Base-by-base conservation (phyloP, 371 early-diverging fungal genomes). In the Apophysomyces variabilis region DNA sequence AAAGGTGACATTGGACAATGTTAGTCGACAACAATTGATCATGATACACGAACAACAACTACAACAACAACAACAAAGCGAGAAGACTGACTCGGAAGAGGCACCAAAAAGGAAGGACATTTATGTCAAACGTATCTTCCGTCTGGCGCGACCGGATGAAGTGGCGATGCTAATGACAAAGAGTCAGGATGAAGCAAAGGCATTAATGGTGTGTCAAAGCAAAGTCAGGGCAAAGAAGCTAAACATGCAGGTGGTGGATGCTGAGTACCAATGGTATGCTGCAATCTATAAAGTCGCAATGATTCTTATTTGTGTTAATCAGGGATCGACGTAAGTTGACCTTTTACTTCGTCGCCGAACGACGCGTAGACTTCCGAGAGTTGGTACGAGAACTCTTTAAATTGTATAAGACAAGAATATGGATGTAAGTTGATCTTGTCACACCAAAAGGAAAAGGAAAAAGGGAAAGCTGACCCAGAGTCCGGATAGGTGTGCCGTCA, bases 361-460 rank as follows among this genome's bases (percentile, higher is more conserved):
- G 91, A 61, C 89, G 99, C 50, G 94, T 99, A 59, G 99, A 99
- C 79, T 99, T 99, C 78, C 89, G 99, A 60, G 99, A 99, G 71
- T 87, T 99, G 38, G 99, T 99, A 62, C 90, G 97, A 44, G 99
- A 99, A 58, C 84, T 99, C 57, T 99, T 99, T 85, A 98, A 98
- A 79, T 90, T 95, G 44, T 99, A 98, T 85, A 99, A 99, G 84
- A 98, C 98, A 7, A 91, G 99, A 58, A 99, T 99, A 69, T 99
- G 99, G 99, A 96, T 99, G 97, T 87, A 84, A 68, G 89, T 86
- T 26, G 35, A 82, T 79, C 8, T 5, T 9, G 21, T 9, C 21
- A 13, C 9, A 13, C 7, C 4, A 21, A 47, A n/a, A 47, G 73
- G 0, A 18, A 14, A 38, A 58, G 5, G n/a, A 4, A 21, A 21